A percentile compares a stretch with the other conserved stretches of the same genome.
Evolutionary conservation across 129 eudicot species (phyloP).

Genomic region (carrot (Daucus carota)): DNA sequence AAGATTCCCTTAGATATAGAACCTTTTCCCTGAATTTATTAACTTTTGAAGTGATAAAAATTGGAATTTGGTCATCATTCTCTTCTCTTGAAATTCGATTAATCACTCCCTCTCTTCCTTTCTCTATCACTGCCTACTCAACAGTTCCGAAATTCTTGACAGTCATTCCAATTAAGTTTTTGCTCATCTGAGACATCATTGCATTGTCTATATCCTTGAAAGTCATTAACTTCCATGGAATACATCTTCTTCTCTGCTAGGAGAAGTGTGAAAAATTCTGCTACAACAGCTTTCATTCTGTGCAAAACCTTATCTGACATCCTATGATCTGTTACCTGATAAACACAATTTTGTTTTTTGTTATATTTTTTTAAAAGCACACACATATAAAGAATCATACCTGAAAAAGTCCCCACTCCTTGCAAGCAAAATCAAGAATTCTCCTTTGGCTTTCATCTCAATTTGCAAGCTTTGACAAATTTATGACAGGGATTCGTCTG

Average conservation of each 20-base stretch:
- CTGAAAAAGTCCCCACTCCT: constrained; percentile 44
- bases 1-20: no score
- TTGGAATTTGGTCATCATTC: no score
- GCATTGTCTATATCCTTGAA: constrained; percentile 33
- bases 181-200: constrained; percentile 28
- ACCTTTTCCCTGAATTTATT: no score
- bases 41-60: no score
- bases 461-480: constrained; percentile 9
- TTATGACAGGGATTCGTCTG: constrained; percentile 18
- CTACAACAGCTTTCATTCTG: constrained; percentile 16
- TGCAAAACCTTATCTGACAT: constrained; percentile 11
- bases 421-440: constrained; percentile 33
- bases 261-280: constrained; percentile 21
- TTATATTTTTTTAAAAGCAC: background rate
- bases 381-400: constrained; percentile 5
- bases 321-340: constrained; percentile 23
- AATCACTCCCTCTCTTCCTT: no score
- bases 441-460: constrained; percentile 15
- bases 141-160: no score
- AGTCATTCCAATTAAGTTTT: constrained; percentile 29
- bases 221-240: constrained; percentile 15
- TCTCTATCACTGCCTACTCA: no score
- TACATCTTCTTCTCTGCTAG: no score
- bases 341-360: background rate
- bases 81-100: no score